Evolutionary conservation across 1,139 yeast genomes (phyloP), one percentile per base, ranked within the genome.

Genomic region (Kurtzmaniella quercitrusa): DNA sequence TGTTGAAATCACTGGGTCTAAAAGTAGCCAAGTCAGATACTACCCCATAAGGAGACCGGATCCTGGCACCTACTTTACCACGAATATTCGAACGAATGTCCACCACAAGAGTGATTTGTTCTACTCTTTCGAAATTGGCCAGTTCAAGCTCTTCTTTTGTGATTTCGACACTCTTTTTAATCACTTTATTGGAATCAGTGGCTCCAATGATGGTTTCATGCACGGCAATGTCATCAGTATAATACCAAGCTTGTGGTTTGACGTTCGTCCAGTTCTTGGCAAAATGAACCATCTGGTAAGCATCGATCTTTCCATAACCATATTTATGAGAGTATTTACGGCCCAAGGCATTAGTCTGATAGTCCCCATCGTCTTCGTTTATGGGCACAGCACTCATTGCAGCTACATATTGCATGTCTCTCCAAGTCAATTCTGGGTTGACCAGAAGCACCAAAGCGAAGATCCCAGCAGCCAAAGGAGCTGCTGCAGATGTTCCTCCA

Each of bases 401-500:
- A 2, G 88, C 78, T 14, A 94, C 73, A 56, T 90, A 87, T 65
- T 94, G 99, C 46, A 91, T 73, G 59, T 94, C 99, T 60, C 98
- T 79, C 99, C 99, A 94, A 0, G 97, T 87, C 48, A 94, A 74
- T 4, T 82, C 74, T 1, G 97, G 96, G 50, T 95, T 85, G 2
- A 82, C 89, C 54, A 85, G 81, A 42, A 93, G 70, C 2, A 87
- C 88, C 44, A 94, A 70, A 0, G 98, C 79, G 60, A 86, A 89
- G 1, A 94, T 77, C 17, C 98, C 98, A 0, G 98, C 97, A 0
- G 98, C 98, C 45, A 94, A 73, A 0, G 99, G 99, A 0, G 98
- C 98, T 15, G 98, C 98, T 0, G 98, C 98, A 15, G 98, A 91
- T 0, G 99, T 94, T 18, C 99, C 99, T 8, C 98, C 96, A 63